A percentile compares a stretch with the other conserved stretches of the same genome.
phyloP scores from a whole-genome alignment of 2,329 filamentous ascomycete genomes.

The Alternaria consortialis region DNA sequence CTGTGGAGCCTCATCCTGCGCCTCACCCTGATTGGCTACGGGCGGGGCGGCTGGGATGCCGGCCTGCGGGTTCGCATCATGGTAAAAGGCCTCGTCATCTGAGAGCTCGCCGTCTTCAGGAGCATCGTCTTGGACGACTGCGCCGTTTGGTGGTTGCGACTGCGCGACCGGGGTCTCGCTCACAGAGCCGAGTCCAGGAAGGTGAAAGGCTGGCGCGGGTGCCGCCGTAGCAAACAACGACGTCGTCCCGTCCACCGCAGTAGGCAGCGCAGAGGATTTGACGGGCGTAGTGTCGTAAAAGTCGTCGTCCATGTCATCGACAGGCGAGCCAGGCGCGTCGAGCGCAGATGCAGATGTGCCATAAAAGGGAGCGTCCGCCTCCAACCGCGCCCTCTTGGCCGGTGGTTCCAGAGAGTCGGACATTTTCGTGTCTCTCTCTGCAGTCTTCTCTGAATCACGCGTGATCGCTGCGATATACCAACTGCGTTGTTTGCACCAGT shows the following conservation, averaged over 20 bases:
- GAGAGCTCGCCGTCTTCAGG: slow-evolving; percentile 48
- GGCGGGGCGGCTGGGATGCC: slow-evolving; percentile 16
- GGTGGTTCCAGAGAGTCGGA: slow-evolving; percentile 51
- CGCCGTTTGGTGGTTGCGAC: slow-evolving; percentile 25
- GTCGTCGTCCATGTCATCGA: slow-evolving; percentile 53
- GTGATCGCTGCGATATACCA: slow-evolving; percentile 35
- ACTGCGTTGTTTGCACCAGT: slow-evolving; percentile 41
- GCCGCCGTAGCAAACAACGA: slow-evolving; percentile 33
- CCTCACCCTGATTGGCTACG: slow-evolving; percentile 34
- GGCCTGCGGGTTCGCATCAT: slow-evolving; percentile 34
- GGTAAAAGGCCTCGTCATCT: slow-evolving; percentile 41
- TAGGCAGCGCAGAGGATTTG: slow-evolving; percentile 35
- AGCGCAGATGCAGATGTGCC: slow-evolving; percentile 45
- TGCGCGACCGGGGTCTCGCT: slow-evolving; percentile 33
- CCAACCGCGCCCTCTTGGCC: slow-evolving; percentile 53
- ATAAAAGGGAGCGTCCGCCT: slow-evolving; percentile 48
- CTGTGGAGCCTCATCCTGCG: slow-evolving; percentile 32
- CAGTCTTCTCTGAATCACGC: slow-evolving; percentile 36
- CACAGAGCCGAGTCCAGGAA: slow-evolving; percentile 50
- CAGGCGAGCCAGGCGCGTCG: slow-evolving; percentile 50
- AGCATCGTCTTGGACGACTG: slow-evolving; percentile 29
- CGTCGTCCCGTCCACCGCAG: slow-evolving; percentile 24
- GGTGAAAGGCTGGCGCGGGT: slow-evolving; percentile 37
- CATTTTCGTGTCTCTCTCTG: slow-evolving; percentile 40
- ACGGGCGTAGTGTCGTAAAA: slow-evolving; percentile 49